A percentile compares a stretch with the other conserved stretches of the same genome.
Evolutionary conservation across 352 stramenopile species (phyloP).

Genomic region (Thraustotheca clavata): DNA sequence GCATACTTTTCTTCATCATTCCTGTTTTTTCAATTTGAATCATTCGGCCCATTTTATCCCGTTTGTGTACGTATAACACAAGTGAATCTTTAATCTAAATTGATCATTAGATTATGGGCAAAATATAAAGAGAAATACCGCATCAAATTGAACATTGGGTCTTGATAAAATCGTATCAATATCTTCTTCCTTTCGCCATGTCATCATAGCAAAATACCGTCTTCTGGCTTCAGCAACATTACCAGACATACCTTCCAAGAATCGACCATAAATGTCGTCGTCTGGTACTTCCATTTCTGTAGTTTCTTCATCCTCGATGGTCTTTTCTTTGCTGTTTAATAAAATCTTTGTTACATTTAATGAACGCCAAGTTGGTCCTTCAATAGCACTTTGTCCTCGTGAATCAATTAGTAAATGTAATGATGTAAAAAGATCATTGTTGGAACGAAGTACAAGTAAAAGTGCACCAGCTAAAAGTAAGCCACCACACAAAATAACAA

Average conservation of each 20-base stretch:
- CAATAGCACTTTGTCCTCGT: neutral
- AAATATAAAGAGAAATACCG: slow-evolving; percentile 3
- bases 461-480: neutral
- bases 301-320: slow-evolving; percentile 26
- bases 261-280: slow-evolving; percentile 39
- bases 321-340: slow-evolving; percentile 19
- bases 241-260: slow-evolving; percentile 58
- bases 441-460: neutral
- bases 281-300: slow-evolving; percentile 25
- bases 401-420: neutral
- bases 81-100: slow-evolving; percentile 50
- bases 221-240: slow-evolving; percentile 59
- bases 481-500: neutral
- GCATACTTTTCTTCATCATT: slow-evolving; percentile 46
- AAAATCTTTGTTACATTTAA: slow-evolving; percentile 30
- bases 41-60: slow-evolving; percentile 45
- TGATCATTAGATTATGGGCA: neutral
- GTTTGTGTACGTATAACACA: slow-evolving; percentile 58
- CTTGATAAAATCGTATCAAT: slow-evolving; percentile 59
- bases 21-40: slow-evolving; percentile 53
- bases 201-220: slow-evolving; percentile 45
- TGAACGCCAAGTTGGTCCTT: slow-evolving; percentile 35
- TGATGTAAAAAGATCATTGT: neutral
- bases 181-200: slow-evolving; percentile 59
- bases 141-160: slow-evolving; percentile 41